These are phyloP conservation scores for Domatiomyces catenatus DNA, from an alignment of 2,329 filamentous ascomycete species.

Conservation along the genomic window DNA sequence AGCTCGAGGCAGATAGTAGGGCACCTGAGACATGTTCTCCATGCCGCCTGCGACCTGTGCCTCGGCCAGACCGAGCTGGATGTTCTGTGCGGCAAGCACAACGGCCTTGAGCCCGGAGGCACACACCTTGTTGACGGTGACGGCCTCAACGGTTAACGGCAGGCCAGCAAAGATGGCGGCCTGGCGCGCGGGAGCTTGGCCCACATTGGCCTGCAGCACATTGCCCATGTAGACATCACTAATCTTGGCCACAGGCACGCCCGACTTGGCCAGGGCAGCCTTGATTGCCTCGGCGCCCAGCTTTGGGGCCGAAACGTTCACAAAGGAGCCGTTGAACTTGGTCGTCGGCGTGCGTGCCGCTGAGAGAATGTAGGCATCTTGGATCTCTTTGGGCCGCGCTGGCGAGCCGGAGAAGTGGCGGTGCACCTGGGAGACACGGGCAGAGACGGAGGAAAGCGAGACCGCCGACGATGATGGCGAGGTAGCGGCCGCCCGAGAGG, in stretches of 20 bases:
- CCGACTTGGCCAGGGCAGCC: conserved; percentile 73
- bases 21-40: conserved; percentile 93
- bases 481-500: background rate
- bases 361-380: conserved; percentile 87
- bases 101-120: conserved; percentile 90
- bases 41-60: conserved; percentile 88
- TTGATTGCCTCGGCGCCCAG: conserved; percentile 86
- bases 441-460: conserved; percentile 16
- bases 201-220: conserved; percentile 67
- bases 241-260: conserved; percentile 63
- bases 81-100: conserved; percentile 77
- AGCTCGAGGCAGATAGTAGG: conserved; percentile 76
- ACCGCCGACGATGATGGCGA: background rate
- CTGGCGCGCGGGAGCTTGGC: conserved; percentile 84
- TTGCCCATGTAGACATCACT: conserved; percentile 97
- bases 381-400: conserved; percentile 47
- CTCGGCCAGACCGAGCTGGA: conserved; percentile 77
- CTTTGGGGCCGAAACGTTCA: conserved; percentile 66
- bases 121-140: conserved; percentile 97
- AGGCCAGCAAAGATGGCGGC: conserved; percentile 79
- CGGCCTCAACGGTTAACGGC: conserved; percentile 63
- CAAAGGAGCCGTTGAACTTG: conserved; percentile 87
- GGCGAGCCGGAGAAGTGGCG: conserved; percentile 39
- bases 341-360: conserved; percentile 78
- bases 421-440: conserved; percentile 32